A percentile compares a stretch with the other conserved stretches of the same genome.
Conservation (phyloP, 2,329 filamentous ascomycete species). For the Fusarium phyllophilum region DNA sequence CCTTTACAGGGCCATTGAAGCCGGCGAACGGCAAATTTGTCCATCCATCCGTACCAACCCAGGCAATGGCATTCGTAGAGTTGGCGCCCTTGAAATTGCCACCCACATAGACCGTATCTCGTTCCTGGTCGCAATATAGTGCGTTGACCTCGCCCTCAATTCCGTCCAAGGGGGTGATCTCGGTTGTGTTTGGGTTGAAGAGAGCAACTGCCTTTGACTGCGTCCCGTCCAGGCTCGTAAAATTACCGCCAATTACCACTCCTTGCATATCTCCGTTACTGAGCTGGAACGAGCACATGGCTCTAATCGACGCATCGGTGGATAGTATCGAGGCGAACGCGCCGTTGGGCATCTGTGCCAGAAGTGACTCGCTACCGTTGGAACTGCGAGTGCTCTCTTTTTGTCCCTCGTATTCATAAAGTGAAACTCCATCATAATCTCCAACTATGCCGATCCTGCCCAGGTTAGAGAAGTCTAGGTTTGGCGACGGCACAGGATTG, state of each 20-base stretch:
- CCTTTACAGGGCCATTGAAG: constrained; percentile 91
- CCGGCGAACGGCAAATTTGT: constrained; percentile 87
- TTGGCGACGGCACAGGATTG: constrained; percentile 70
- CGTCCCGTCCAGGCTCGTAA: constrained; percentile 85
- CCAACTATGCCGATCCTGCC: constrained; percentile 88
- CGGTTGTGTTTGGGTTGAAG: constrained; percentile 77
- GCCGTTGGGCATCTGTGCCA: constrained; percentile 86
- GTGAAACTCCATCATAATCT: constrained; percentile 89
- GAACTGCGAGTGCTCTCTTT: constrained; percentile 71
- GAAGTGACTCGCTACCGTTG: constrained; percentile 84
- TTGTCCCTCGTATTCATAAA: constrained; percentile 88
- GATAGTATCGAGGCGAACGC: constrained; percentile 78
- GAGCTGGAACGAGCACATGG: constrained; percentile 84
- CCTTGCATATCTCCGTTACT: constrained; percentile 74
- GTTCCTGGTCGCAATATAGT: constrained; percentile 81
- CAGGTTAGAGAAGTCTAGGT: constrained; percentile 81
- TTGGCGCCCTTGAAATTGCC: constrained; percentile 83
- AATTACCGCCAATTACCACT: constrained; percentile 91
- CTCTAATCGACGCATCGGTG: constrained; percentile 84
- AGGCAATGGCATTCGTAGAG: constrained; percentile 90
- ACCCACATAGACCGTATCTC: constrained; percentile 87
- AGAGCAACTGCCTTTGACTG: constrained; percentile 82
- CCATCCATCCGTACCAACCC: constrained; percentile 76
- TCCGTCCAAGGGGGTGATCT: constrained; percentile 79
- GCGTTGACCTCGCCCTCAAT: constrained; percentile 85